Base-by-base conservation (phyloP, 148 eudicot species). In the Rhododendron kiyosumense region DNA sequence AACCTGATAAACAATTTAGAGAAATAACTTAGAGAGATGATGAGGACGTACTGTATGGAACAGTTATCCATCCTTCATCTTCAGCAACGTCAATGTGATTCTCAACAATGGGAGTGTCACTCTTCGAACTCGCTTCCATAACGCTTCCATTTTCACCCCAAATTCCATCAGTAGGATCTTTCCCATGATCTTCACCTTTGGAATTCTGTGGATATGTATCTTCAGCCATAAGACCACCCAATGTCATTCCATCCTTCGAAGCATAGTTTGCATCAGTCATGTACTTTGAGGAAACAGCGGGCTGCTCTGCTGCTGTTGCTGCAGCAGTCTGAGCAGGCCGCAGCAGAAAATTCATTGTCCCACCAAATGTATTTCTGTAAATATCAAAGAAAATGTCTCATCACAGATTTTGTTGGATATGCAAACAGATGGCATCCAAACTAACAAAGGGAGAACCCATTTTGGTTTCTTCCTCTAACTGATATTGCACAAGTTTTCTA, bases 261-360 rank as follows among this genome's bases (percentile, higher is more conserved):
- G 79, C 88, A 63, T 87, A 81, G 85, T 86, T 95, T 67, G 69
- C 84, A 83, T 88, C 88, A 79, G 86, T 83, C 57, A 86, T 87
- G 74, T 85, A 85, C 57, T 85, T 87, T 41, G 78, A 76, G 30
- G 67, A 79, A 52, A 88, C 84, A 45, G 93, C 81, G 34, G 85
- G 89, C 82, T 77, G 86, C 85, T 91, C 91, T 84, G 90, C 89
- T 83, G 91, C 90, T 84, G 92, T 87, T 86, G 89, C 87, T 83
- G 93, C 88, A 83, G 94, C 90, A 87, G 90, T 88, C 84, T 90
- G 94, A 85, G 89, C 88, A 83, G 94, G 90, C 93, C 95, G 94
- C 93, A 92, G 89, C 96, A 94, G 90, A 87, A 95, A 96, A 89
- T 95, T 94, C 99, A 94, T 96, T 86, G 82, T 90, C 91, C 83